Evolutionary conservation across 805 yeast genomes (phyloP), one percentile per base, ranked within the genome.

Genomic region (Lachancea mirantina): DNA sequence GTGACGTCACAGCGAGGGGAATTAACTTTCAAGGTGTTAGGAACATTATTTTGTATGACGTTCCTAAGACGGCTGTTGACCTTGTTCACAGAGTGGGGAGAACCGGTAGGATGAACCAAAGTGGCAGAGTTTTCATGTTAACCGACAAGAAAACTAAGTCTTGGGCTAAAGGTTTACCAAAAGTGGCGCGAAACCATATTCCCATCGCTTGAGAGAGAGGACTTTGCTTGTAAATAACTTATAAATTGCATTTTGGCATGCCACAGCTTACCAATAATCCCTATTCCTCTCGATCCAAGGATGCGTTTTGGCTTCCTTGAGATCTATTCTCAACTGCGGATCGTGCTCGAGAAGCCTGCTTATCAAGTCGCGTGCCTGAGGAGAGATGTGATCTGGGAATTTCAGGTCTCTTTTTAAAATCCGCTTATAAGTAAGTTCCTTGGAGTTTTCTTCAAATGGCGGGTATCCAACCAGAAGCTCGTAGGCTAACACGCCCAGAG

Each of bases 31-130:
- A 72, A 35, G 82, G 82, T 11, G 75, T 92, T 19, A 70, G 87
- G 44, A 87, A 87, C 46, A 84, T 89, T 8, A 67, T 89, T 17
- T 61, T 92, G 31, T 80, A 78, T 62, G 96, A 89, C 51, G 74
- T 87, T 27, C 98, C 98, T 5, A 70, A 72, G 33, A 78, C 81
- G 10, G 74, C 96, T 0, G 78, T 84, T 13, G 97, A 89, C 57
- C 64, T 89, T 39, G 76, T 89, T 14, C 97, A 89, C 55, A 67
- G 98, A 40, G 80, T 84, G 1, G 98, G 98, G 1, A 73, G 98
- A 60, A 89, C 96, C 0, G 96, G 96, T 3, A 65, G 98, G 54
- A 78, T 88, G 82, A 83, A 81, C 27, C 85, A 80, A 49, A 68
- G 80, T 22, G 98, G 98, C 9, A 70, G 95, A 40, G 96, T 84